phyloP scores from a whole-genome alignment of 2,329 filamentous ascomycete genomes.

The Fusarium tuaranense region DNA sequence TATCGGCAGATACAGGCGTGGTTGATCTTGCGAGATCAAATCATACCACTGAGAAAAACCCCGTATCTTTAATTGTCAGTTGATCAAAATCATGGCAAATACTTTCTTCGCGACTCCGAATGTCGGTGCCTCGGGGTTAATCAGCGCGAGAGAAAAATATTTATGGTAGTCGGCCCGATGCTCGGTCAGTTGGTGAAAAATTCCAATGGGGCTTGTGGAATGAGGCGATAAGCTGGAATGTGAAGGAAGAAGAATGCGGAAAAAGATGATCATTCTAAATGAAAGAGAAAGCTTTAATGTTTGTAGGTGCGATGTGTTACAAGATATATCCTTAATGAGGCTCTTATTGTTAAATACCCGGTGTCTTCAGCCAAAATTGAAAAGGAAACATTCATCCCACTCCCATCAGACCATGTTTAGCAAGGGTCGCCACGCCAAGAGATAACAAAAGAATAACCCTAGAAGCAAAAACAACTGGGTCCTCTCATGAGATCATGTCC shows the following conservation, averaged over 20 bases:
- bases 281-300: background rate
- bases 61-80: background rate
- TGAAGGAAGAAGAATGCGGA: background rate
- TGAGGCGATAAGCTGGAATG: background rate
- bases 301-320: background rate
- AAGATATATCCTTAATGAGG: background rate
- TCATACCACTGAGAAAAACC: background rate
- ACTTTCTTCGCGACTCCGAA: background rate
- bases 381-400: background rate
- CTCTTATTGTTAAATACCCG: background rate
- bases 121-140: background rate
- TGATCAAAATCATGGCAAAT: background rate
- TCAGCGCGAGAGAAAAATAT: background rate
- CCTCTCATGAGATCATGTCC: background rate
- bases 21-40: background rate
- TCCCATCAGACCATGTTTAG: background rate
- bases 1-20: background rate
- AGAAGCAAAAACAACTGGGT: constrained; percentile 36
- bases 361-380: background rate
- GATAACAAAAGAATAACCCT: constrained; percentile 20
- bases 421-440: constrained; percentile 35
- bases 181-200: background rate
- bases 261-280: background rate
- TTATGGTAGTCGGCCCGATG: background rate
- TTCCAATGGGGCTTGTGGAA: background rate